These are phyloP conservation scores for Rhizopogon sp. DNA, from an alignment of 768 basidiomycete species.

Conservation along the genomic window DNA sequence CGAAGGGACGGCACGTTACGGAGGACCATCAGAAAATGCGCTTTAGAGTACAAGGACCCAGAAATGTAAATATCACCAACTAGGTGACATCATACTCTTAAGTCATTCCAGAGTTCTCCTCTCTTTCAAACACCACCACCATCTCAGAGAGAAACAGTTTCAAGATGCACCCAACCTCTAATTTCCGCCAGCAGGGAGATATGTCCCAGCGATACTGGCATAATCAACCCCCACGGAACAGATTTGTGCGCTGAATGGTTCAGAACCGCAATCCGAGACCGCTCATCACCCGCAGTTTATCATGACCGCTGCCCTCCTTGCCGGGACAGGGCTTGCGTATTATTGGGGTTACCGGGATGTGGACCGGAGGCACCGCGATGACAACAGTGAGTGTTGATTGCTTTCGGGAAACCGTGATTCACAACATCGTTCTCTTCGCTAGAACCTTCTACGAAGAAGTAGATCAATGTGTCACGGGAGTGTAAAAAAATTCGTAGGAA, in stretches of 20 bases:
- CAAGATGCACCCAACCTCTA: conserved; percentile 20
- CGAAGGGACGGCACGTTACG: no score
- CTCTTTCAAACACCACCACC: neutral
- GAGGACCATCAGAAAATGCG: no score
- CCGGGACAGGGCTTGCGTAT: conserved; percentile 26
- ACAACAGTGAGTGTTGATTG: conserved; percentile 14
- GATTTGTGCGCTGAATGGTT: conserved; percentile 19
- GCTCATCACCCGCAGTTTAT: conserved; percentile 19
- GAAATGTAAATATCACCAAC: conserved; percentile 5
- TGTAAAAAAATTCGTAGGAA: neutral
- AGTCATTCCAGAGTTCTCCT: conserved; percentile 12
- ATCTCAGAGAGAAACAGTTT: neutral
- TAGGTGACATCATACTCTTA: conserved; percentile 23
- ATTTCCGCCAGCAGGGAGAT: conserved; percentile 17
- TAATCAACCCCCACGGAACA: conserved; percentile 27
- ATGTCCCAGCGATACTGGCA: conserved; percentile 27
- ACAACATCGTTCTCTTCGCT: neutral
- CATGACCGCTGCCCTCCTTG: conserved; percentile 21
- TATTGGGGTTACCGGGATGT: conserved; percentile 32
- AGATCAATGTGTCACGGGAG: neutral
- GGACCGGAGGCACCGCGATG: conserved; percentile 23
- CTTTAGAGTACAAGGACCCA: neutral
- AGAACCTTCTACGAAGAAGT: neutral
- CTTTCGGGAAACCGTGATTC: neutral
- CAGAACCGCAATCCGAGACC: neutral